Base-by-base conservation (phyloP, 768 basidiomycete species). In the Cytidiella melzeri region DNA sequence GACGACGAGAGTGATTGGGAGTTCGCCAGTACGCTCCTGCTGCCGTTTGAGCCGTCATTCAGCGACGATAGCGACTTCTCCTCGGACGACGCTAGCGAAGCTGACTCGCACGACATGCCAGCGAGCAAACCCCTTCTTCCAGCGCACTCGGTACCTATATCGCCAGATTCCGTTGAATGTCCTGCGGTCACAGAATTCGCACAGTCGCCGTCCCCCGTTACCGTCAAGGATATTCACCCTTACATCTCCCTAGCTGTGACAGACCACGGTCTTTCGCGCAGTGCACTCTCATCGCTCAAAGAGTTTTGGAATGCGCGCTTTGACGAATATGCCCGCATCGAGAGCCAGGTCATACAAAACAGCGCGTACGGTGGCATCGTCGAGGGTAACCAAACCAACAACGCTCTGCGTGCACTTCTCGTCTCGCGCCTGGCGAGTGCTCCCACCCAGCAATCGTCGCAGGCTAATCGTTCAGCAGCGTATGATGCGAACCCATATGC, bases 231-330 rank as follows among this genome's bases (percentile, higher is more conserved):
- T 19, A 41, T 20, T 24, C 4, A 43, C 24, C 41, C 36, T n/a
- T 39, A 3, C 34, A 42, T 7, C 21, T 43, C 15, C 55, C 43
- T 38, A 23, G 41, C 24, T 19, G 37, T 52, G 27, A 43, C 50
- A 2, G 72, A 87, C 52, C 84, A 77, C 57, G 84, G 84, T 1
- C 72, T 80, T 54, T 86, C 84, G 11, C 75, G 76, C 15, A 76
- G 74, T 51, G 77, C 79, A 1, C 71, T 87, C 28, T 65, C 71
- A 12, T 75, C 83, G 56, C 63, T 77, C 55, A 86, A 83, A 59
- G 76, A 67, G 62, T 73, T 87, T 55, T 87, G 84, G 84, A 66
- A 69, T 30, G 60, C 70, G 5, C 77, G 81, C 18, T 73, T 77
- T 49, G 77, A 76, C 42, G 70, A 73, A 44, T 80, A 75, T 75